These are phyloP conservation scores for Hylodesmum podocarpum DNA, from an alignment of 306 rosid genomes.

Conservation along the genomic window DNA sequence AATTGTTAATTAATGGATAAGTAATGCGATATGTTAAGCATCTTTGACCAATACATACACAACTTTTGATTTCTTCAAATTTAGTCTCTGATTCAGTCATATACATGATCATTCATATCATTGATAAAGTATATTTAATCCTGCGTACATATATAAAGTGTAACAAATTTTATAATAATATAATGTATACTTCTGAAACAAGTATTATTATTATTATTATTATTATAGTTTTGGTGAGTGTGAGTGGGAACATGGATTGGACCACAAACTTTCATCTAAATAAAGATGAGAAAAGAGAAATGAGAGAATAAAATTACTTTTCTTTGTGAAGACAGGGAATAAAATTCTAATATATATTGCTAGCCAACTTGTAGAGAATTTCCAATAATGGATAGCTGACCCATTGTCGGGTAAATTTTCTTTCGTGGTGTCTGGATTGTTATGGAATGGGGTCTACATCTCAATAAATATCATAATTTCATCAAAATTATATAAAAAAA, in stretches of 20 bases:
- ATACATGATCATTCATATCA: conserved; percentile 31
- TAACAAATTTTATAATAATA: conserved; percentile 3
- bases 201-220: conserved; percentile 37
- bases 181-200: conserved; percentile 29
- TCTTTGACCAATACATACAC: conserved; percentile 36
- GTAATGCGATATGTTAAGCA: conserved; percentile 28
- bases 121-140: conserved; percentile 27
- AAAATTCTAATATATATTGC: conserved; percentile 29
- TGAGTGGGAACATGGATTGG: conserved; percentile 53
- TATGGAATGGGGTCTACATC: conserved; percentile 46
- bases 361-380: conserved; percentile 46
- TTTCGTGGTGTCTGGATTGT: conserved; percentile 46
- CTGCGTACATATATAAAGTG: conserved; percentile 19
- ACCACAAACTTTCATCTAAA: conserved; percentile 44
- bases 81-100: conserved; percentile 18
- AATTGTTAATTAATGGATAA: not conserved
- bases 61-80: conserved; percentile 17
- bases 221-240: conserved; percentile 29
- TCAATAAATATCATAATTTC: conserved; percentile 35
- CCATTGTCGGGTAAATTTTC: conserved; percentile 48
- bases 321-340: conserved; percentile 32
- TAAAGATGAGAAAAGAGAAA: not conserved
- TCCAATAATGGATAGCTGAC: conserved; percentile 52
- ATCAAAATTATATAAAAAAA: too few species aligned
- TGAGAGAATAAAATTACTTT: conserved; percentile 21